Conservation (phyloP, 1,139 yeast species). For the Protomyces macrosporus region DNA sequence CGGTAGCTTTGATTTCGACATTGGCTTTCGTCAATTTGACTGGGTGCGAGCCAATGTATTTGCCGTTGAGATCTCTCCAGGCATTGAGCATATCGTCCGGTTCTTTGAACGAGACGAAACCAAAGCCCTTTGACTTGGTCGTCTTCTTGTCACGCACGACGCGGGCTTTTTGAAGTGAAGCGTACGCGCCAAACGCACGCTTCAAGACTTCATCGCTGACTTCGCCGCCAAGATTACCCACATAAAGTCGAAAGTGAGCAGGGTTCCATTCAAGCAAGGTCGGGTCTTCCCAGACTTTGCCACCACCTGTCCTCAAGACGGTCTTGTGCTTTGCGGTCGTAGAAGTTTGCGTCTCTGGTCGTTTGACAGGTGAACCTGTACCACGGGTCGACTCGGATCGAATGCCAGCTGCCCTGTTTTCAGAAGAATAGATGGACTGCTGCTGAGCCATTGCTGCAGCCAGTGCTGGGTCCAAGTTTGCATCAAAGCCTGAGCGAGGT, state of each 20-base stretch:
- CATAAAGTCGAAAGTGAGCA: constrained; percentile 64
- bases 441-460: constrained; percentile 36
- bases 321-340: constrained; percentile 37
- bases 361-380: background rate
- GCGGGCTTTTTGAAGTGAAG: constrained; percentile 50
- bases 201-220: constrained; percentile 54
- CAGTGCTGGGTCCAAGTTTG: constrained; percentile 2
- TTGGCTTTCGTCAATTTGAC: constrained; percentile 60
- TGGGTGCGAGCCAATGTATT: constrained; percentile 70
- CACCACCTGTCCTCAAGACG: constrained; percentile 46
- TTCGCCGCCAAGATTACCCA: constrained; percentile 68
- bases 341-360: background rate
- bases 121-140: constrained; percentile 64
- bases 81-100: constrained; percentile 62
- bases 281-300: constrained; percentile 48
- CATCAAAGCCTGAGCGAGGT: background rate
- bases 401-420: constrained; percentile 26
- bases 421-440: constrained; percentile 34
- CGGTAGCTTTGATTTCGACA: constrained; percentile 25
- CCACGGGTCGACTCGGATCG: constrained; percentile 9
- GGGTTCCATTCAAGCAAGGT: constrained; percentile 57
- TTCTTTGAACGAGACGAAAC: constrained; percentile 72
- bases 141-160: constrained; percentile 50
- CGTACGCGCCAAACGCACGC: constrained; percentile 50
- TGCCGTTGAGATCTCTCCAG: constrained; percentile 66